These are phyloP conservation scores for Pneumocystis jirovecii DNA, from an alignment of 1,139 yeast species.

Conservation along the genomic window DNA sequence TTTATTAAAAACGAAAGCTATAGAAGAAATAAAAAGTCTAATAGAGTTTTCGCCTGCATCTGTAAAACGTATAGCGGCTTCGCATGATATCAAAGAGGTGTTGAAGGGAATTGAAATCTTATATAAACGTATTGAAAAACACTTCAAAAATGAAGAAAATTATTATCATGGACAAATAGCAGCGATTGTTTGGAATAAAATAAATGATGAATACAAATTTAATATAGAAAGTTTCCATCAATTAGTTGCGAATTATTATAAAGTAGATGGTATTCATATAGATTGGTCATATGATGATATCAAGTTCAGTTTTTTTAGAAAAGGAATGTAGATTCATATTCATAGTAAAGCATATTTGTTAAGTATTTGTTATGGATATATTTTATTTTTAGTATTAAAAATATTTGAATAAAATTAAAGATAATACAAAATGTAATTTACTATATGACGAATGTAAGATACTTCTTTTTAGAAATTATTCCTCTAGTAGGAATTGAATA, in stretches of 20 bases:
- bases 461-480: background rate
- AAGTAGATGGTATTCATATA: background rate
- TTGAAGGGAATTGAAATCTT: constrained; percentile 41
- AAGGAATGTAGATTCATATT: background rate
- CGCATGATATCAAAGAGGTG: constrained; percentile 47
- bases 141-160: constrained; percentile 33
- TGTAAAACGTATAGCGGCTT: constrained; percentile 40
- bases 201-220: background rate
- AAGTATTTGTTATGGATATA: background rate
- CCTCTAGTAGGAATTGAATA: background rate
- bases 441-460: background rate
- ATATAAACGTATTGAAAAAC: constrained; percentile 42
- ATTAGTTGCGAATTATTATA: background rate
- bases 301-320: background rate
- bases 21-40: constrained; percentile 40
- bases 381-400: background rate
- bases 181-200: background rate
- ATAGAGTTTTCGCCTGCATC: constrained; percentile 50
- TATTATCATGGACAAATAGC: background rate
- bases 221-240: background rate
- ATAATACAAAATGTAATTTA: background rate
- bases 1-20: constrained; percentile 25
- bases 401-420: background rate
- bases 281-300: background rate
- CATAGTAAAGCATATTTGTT: background rate